phyloP scores from a whole-genome alignment of 345 rosid species.

The Lepidium didymum region DNA sequence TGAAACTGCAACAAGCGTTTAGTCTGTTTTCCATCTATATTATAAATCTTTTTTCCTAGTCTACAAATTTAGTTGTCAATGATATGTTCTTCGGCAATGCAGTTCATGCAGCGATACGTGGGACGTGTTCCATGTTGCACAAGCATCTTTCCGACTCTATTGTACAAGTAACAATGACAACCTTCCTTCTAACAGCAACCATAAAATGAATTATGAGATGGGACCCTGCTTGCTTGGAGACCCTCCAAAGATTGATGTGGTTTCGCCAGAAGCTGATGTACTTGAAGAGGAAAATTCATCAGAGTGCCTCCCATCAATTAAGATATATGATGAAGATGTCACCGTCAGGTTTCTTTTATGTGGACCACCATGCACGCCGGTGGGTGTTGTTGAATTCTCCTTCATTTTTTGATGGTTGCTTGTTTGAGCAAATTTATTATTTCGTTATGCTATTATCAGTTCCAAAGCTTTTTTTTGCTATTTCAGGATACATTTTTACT shows the following conservation, averaged over 20 bases:
- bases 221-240: constrained; percentile 88
- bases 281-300: constrained; percentile 69
- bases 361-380: constrained; percentile 58
- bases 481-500: constrained; percentile 61
- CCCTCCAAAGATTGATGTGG: constrained; percentile 71
- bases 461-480: constrained; percentile 12
- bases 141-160: constrained; percentile 80
- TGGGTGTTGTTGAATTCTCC: constrained; percentile 31
- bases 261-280: constrained; percentile 49
- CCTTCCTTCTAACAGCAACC: constrained; percentile 33
- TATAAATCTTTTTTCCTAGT: neutral
- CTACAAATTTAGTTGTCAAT: neutral
- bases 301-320: constrained; percentile 73
- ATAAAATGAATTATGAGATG: constrained; percentile 38
- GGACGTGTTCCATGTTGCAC: constrained; percentile 90
- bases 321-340: constrained; percentile 93
- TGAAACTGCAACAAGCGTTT: neutral
- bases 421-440: neutral
- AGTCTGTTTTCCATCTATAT: neutral
- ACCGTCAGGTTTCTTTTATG: constrained; percentile 83
- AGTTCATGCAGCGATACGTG: constrained; percentile 88
- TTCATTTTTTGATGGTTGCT: constrained; percentile 10
- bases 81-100: constrained; percentile 27
- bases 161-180: constrained; percentile 40
- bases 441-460: constrained; percentile 3